Evolutionary conservation across 1,139 yeast genomes (phyloP), one percentile per base, ranked within the genome.

Genomic region (Kodamaea arcana): DNA sequence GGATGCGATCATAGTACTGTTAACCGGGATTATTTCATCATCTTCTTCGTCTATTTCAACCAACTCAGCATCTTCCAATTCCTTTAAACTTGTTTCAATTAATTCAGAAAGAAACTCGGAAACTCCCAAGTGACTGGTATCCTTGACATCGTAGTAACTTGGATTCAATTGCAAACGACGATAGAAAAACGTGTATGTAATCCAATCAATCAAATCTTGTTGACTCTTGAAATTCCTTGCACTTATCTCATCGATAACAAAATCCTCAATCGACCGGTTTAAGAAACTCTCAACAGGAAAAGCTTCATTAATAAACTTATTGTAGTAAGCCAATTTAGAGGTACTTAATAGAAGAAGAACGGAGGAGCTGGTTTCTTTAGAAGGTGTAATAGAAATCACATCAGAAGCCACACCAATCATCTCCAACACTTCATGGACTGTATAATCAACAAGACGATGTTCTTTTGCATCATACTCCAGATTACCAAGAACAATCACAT

Each of bases 121-220:
- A 11, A 92, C 57, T 0, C 94, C 95, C 27, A 75, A 60, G 33
- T 78, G 78, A 0, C 85, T 65, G 2, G 73, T 67, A 42, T 80
- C 85, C 27, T 67, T 66, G 17, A 86, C 73, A 15, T 90, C 96
- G 52, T 94, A 94, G 54, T 76, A 94, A 42, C 94, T 80, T 2
- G 98, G 97, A 52, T 94, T 94, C 29, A 77, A 69, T 38, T 79
- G 82, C 16, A 92, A 56, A 34, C 97, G 65, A 43, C 94, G 69
- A 59, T 86, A 94, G 51, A 88, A 85, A 47, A 80, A 84, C 0
- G 95, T 75, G 56, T 76, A 85, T 0, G 97, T 84, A 27, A 94
- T 53, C 94, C 95, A 86, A 50, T 90, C 97, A 40, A 94, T 75
- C 45, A 95, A 85, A 44, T 85, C 94, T 48, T 90, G 97, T 50